These are phyloP conservation scores for Acanthamoeba royreba DNA, from an alignment of 208 protist genomes.

Conservation along the genomic window DNA sequence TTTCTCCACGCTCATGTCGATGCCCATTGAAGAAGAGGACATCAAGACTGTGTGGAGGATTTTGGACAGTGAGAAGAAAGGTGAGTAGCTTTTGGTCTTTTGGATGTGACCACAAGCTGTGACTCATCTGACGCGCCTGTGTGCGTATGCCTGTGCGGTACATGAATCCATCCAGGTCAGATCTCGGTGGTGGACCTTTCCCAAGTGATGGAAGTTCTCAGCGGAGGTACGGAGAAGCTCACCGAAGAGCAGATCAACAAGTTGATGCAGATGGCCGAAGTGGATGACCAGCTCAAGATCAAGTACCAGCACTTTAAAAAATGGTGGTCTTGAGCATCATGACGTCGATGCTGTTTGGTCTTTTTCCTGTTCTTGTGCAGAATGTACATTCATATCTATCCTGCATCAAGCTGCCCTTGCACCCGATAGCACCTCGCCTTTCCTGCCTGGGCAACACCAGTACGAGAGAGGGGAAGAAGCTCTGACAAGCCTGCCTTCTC, in stretches of 20 bases:
- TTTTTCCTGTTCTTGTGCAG: no score
- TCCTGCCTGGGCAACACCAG: no score
- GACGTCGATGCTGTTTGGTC: no score
- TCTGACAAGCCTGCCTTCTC: no score
- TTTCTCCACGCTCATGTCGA: neutral
- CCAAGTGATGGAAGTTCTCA: neutral
- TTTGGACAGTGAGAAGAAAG: neutral
- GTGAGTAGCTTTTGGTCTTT: no score
- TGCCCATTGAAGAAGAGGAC: neutral
- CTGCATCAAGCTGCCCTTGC: no score
- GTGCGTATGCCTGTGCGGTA: neutral
- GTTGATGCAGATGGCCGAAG: neutral
- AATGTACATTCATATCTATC: no score
- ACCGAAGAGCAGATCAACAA: neutral
- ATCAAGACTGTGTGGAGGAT: neutral
- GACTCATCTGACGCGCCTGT: neutral
- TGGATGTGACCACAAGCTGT: no score
- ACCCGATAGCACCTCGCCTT: no score
- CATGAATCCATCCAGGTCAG: neutral
- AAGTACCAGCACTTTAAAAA: neutral
- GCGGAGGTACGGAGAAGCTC: neutral
- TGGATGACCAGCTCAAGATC: neutral
- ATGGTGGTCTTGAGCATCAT: neutral
- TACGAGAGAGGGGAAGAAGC: no score
- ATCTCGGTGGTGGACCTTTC: neutral